Evolutionary conservation across 768 basidiomycete genomes (phyloP).

Genomic region (Mycena haematopus): DNA sequence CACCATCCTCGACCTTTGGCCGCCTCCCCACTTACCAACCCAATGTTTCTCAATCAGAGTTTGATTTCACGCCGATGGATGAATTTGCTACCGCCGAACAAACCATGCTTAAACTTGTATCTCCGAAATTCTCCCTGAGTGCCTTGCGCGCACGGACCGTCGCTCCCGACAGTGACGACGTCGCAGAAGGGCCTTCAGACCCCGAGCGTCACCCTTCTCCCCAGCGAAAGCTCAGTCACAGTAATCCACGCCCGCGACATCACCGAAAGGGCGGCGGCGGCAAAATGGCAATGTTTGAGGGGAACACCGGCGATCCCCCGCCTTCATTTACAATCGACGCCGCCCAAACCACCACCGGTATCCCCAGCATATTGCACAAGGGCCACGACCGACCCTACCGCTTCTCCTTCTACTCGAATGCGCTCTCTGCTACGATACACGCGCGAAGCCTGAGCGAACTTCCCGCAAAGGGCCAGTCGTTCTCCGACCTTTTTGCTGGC

Average conservation of each 20-base stretch:
- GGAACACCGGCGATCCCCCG: constrained; percentile 52
- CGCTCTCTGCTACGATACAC: constrained; percentile 91
- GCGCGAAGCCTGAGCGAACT: constrained; percentile 91
- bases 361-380: constrained; percentile 46
- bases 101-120: constrained; percentile 61
- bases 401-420: constrained; percentile 98
- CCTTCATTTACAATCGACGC: constrained; percentile 44
- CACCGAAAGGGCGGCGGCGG: constrained; percentile 68
- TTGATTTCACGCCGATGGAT: constrained; percentile 82
- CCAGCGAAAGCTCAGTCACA: constrained; percentile 88
- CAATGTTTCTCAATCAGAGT: constrained; percentile 59
- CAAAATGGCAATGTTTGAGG: constrained; percentile 92
- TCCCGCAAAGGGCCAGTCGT: constrained; percentile 91
- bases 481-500: constrained; percentile 87
- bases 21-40: constrained; percentile 76
- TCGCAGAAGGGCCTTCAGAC: constrained; percentile 32
- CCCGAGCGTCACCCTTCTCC: constrained; percentile 51
- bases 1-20: constrained; percentile 39
- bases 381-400: constrained; percentile 91
- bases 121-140: constrained; percentile 51
- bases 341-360: constrained; percentile 27
- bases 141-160: constrained; percentile 30
- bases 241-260: constrained; percentile 69
- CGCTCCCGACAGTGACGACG: constrained; percentile 27
- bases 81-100: constrained; percentile 78